Evolutionary conservation across 768 basidiomycete genomes (phyloP), one percentile per base, ranked within the genome.

Genomic region (Mycena epipterygia): DNA sequence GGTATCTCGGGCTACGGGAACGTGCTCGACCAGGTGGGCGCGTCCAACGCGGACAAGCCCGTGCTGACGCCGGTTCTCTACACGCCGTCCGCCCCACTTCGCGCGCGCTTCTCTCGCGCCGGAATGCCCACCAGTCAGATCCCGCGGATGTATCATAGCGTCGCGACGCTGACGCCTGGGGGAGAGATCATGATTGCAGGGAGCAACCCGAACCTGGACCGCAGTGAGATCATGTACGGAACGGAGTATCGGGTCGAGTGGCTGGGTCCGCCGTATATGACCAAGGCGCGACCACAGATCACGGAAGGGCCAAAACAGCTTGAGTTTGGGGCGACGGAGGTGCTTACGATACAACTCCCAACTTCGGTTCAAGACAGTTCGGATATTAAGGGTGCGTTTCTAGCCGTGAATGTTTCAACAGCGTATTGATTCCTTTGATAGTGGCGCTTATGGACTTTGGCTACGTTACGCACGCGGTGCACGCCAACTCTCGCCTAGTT

Each of bases 191-290:
- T 95, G 90, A 89, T 95, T 65, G 90, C 93, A 23, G 94, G 94
- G 37, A 93, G 93, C 68, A 95, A 94, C 75, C 94, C 94, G 29
- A 95, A 95, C 79, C 79, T 95, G 67, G 93, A 95, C 78, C 83
- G 93, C 60, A 94, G 91, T 74, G 91, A 89, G 73, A 74, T 88
- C 46, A 83, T 84, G 76, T 96, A 93, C 77, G 90, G 91, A 33
- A 95, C 95, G 21, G 95, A 97, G 79, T 97, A 97, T 78, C 86
- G 95, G 57, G 93, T 95, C 35, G 96, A 98, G 78, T 91, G 92
- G 87, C 85, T 97, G 72, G 86, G 86, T 61, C 97, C 97, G 0
- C 92, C 93, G 30, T 99, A 97, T 77, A 90, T 94, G 89, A 78
- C 80, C 29, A 80, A 80, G 73, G 76, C 85, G 16, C 87, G 95